Evolutionary conservation across 257 asterid genomes (phyloP), one percentile per base, ranked within the genome.

Genomic region (Capsicum rhomboideum): DNA sequence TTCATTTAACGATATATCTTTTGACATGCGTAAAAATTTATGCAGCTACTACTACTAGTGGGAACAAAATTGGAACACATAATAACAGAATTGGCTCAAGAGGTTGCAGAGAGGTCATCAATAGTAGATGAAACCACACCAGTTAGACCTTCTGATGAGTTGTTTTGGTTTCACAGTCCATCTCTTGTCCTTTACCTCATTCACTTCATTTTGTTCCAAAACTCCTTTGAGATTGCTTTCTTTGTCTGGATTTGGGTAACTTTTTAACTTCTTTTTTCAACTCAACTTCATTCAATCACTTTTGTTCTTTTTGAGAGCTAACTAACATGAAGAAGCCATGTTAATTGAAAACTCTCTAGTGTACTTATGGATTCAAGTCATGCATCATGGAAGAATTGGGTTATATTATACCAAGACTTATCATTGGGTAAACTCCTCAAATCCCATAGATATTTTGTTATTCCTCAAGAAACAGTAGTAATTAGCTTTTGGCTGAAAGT

Each of bases 1-100:
- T 80, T 56, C 37, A 80, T 63, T 58, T 63, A 2, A 37, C 4
- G 18, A 31, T 34, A 59, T n/a, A 3, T 12, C 11, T 18, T 82
- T 26, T 31, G 50, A 64, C 29, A 42, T n/a, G n/a, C n/a, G n/a
- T n/a, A n/a, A n/a, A 16, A 29, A 37, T 69, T 85, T 64, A 83
- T 85, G 64, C 93, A 95, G 99, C 88, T 97, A 16, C 87, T 97
- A 64, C 90, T 97, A 42, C 86, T 93, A 12, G 94, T 95, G 54
- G 98, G 99, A 75, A 93, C 97, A 4, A 97, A 95, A 88, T 55
- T 97, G 90, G 98, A 97, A 88, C 97, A 97, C 74, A 95, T 97
- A 63, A 97, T 97, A 77, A 90, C 88, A 10, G 85, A 90, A 85
- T 84, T 96, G 85, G 99, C 99, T 0, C 86, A 78, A 79, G 94